Evolutionary conservation across 495 filamentous ascomycete species (phyloP).

Genomic region (Parachaetomium inaequale): DNA sequence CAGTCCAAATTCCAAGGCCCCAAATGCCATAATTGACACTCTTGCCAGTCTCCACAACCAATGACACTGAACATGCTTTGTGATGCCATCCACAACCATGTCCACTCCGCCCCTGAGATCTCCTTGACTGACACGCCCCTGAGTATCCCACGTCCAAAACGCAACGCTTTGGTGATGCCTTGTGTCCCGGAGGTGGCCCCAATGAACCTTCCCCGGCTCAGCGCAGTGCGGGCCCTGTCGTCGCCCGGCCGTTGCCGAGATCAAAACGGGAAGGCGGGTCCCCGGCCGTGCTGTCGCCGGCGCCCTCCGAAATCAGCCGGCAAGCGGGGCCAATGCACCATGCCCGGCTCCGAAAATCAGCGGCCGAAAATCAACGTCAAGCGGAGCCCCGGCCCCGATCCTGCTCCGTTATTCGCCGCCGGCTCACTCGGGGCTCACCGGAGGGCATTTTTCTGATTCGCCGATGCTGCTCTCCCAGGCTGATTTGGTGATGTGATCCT

Average conservation of each 20-base stretch:
- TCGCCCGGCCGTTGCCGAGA: no score
- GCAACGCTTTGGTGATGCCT: background rate
- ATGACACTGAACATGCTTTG: no score
- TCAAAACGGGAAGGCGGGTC: background rate
- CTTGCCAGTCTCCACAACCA: background rate
- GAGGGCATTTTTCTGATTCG: background rate
- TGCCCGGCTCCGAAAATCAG: background rate
- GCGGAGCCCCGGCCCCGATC: background rate
- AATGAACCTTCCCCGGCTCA: no score
- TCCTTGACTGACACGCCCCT: background rate
- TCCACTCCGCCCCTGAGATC: background rate
- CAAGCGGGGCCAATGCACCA: background rate
- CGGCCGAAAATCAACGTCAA: conserved; percentile 6
- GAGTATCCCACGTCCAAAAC: background rate
- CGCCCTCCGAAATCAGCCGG: background rate
- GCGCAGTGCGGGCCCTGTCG: no score
- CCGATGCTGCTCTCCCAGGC: background rate
- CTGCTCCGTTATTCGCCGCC: conserved; percentile 1
- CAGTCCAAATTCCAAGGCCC: background rate
- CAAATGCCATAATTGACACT: background rate
- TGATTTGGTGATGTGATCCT: background rate
- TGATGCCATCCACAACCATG: background rate
- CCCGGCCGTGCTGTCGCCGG: background rate
- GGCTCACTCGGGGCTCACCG: background rate
- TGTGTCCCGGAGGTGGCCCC: no score